Evolutionary conservation across 257 asterid species (phyloP), one percentile per base, ranked within the genome.

Genomic region (Nemophila menziesii): DNA sequence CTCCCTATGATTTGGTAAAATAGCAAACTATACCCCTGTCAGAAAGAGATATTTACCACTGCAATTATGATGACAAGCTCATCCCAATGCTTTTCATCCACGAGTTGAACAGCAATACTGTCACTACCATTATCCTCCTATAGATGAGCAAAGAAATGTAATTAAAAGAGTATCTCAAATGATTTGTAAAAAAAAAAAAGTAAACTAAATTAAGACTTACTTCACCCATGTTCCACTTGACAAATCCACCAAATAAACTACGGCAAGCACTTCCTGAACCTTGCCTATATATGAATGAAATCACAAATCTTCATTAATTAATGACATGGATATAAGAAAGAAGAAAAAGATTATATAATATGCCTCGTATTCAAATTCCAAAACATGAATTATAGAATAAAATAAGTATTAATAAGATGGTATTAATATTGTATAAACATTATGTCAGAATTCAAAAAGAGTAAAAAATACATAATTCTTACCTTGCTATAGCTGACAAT

Each of bases 191-290:
- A 21, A 10, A 48, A 20, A 49, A 13, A 22, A 37, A 37, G 48
- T 23, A 2, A 15, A 22, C 39, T 61, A 17, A 43, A 45, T 13
- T 13, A 29, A 11, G 12, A 60, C 69, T 12, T 77, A 85, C 99
- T 57, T 81, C 75, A 61, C 99, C 99, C 99, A 90, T 90, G 61
- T 70, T 65, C 99, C 99, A 90, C 81, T 90, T 85, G 55, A 85
- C 99, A 74, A 90, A 90, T 66, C 99, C 99, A 56, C 99, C 99
- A 56, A 49, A 90, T 44, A 90, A 69, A 54, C 99, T 90, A 62
- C 96, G 96, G 55, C 99, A 90, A 63, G 96, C 96, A 71, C 99
- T 90, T 72, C 99, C 99, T 9, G 99, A 85, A 39, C 92, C 92
- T 71, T 77, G 92, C 63, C 92, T 80, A 71, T 22, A 48, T 41